These are phyloP conservation scores for Tricholoma sp. DNA, from an alignment of 768 basidiomycete species.

Conservation along the genomic window DNA sequence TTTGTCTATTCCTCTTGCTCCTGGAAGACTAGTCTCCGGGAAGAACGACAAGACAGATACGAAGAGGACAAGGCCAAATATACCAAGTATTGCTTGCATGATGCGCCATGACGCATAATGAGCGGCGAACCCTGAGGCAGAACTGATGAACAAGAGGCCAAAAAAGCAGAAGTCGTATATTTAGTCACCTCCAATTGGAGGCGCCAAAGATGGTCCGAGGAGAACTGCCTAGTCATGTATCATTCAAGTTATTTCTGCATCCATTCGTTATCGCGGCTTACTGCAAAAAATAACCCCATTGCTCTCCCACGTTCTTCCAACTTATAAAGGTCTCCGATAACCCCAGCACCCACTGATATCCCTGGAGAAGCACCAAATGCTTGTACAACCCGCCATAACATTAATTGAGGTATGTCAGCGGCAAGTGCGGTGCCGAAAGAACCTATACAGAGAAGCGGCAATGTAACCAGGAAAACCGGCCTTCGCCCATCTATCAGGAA, in stretches of 20 bases:
- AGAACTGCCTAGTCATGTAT: constrained; percentile 37
- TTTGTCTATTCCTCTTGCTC: constrained; percentile 50
- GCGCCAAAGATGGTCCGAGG: constrained; percentile 58
- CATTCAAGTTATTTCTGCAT: background rate
- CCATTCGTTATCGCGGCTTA: constrained; percentile 3
- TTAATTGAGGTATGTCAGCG: constrained; percentile 35
- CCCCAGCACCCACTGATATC: constrained; percentile 44
- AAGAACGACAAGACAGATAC: constrained; percentile 38
- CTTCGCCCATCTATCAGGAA: constrained; percentile 50
- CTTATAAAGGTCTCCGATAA: constrained; percentile 57
- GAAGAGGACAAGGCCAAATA: constrained; percentile 34
- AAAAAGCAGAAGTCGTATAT: background rate
- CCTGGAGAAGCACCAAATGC: constrained; percentile 58
- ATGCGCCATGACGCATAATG: constrained; percentile 65
- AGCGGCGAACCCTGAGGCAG: constrained; percentile 37
- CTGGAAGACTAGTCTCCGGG: constrained; percentile 69
- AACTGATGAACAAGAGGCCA: background rate
- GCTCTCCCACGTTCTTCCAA: constrained; percentile 49
- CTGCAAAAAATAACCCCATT: constrained; percentile 34
- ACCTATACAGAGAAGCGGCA: constrained; percentile 55
- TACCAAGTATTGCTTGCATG: constrained; percentile 45
- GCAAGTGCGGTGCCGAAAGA: constrained; percentile 55
- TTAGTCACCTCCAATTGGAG: constrained; percentile 45
- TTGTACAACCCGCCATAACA: constrained; percentile 58
- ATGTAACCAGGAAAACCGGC: constrained; percentile 48